Evolutionary conservation across 2,329 filamentous ascomycete species (phyloP).

Genomic region (Colletotrichum tabaci): DNA sequence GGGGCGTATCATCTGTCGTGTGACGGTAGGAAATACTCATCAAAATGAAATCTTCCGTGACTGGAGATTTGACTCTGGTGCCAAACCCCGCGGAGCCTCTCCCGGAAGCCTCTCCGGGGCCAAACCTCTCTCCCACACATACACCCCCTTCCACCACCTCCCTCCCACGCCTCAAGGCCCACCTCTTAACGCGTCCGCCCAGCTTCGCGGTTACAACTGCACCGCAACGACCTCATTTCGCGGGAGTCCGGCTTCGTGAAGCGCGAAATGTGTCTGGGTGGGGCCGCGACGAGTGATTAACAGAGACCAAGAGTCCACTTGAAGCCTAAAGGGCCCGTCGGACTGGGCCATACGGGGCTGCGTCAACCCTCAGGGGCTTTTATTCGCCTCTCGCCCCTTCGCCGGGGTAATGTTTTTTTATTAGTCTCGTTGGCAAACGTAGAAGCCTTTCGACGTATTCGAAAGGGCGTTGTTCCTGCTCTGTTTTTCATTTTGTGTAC

Average conservation of each 20-base stretch:
- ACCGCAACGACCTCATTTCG: slow-evolving; percentile 18
- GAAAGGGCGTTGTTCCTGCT: not conserved
- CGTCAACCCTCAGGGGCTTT: slow-evolving; percentile 2
- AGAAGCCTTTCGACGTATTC: not conserved
- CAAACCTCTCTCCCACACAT: not conserved
- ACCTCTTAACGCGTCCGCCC: not conserved
- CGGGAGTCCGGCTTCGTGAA: slow-evolving; percentile 22
- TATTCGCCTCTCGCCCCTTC: slow-evolving; percentile 2
- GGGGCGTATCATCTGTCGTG: not conserved
- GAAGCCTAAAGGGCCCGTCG: slow-evolving; percentile 12
- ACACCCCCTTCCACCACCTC: not conserved
- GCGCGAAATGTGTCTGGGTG: not conserved
- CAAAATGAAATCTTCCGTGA: not conserved
- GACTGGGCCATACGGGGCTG: not conserved
- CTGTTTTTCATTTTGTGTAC: no score
- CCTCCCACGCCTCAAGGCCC: not conserved
- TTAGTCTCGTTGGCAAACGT: not conserved
- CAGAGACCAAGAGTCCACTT: slow-evolving; percentile 4
- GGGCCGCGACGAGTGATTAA: not conserved
- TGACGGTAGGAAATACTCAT: not conserved
- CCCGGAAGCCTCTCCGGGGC: not conserved
- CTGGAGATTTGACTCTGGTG: not conserved
- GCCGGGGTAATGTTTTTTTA: not conserved
- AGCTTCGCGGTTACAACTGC: not conserved
- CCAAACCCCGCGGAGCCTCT: slow-evolving; percentile 1